Conservation (phyloP, 805 yeast species). For the Yamadazyma scolyti region DNA sequence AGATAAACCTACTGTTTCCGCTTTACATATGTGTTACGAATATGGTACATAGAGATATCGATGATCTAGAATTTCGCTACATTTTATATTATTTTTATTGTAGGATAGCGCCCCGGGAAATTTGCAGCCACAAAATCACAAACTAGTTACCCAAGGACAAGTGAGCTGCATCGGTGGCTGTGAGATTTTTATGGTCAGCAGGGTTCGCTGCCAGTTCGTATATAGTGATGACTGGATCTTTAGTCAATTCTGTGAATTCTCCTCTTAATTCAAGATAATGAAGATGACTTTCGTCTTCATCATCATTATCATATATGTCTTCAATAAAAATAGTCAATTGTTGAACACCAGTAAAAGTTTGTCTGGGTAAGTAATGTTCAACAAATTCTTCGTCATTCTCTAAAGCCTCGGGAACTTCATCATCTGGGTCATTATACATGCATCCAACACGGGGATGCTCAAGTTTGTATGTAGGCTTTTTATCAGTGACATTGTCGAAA, state of each 20-base stretch:
- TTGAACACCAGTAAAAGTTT: conserved; percentile 64
- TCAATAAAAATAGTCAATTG: conserved; percentile 67
- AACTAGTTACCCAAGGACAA: too few relatives aligned
- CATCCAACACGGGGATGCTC: conserved; percentile 66
- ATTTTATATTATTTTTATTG: too few relatives aligned
- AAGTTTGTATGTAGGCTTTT: conserved; percentile 48
- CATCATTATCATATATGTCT: conserved; percentile 53
- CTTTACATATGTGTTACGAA: too few relatives aligned
- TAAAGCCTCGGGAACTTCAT: conserved; percentile 28
- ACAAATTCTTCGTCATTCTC: conserved; percentile 52
- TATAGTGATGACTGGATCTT: conserved; percentile 70
- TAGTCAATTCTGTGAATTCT: conserved; percentile 49
- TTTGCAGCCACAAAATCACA: too few relatives aligned
- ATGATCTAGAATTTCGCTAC: too few relatives aligned
- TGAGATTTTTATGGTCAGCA: conserved; percentile 61
- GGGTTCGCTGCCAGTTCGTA: conserved; percentile 95
- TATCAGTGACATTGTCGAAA: conserved; percentile 55
- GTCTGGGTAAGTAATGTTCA: conserved; percentile 79
- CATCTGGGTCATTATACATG: conserved; percentile 35
- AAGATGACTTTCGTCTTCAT: conserved; percentile 48
- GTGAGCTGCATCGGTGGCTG: conserved; percentile 13
- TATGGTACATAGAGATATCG: too few relatives aligned
- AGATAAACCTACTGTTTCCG: too few relatives aligned
- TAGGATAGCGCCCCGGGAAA: too few relatives aligned
- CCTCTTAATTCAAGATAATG: conserved; percentile 82